These are phyloP conservation scores for Salvia hispanica DNA, from an alignment of 257 asterid species.

Conservation along the genomic window DNA sequence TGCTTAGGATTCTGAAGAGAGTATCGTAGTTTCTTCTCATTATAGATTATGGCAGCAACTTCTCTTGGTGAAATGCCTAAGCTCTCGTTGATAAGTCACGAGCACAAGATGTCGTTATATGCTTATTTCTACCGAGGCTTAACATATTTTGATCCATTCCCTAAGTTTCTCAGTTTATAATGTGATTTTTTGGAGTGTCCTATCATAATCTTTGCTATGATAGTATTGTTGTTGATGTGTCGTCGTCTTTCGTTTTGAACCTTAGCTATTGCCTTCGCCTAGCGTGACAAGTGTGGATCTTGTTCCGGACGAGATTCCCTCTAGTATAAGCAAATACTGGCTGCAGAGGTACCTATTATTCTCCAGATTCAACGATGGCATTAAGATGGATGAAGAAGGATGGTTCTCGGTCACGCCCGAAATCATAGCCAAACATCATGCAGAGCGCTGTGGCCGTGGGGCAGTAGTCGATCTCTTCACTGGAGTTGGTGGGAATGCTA, in stretches of 20 bases:
- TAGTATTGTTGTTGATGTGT: neutral
- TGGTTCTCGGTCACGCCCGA: slow-evolving; percentile 98
- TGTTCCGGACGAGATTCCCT: slow-evolving; percentile 44
- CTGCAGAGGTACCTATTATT: slow-evolving; percentile 73
- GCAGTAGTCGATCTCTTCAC: slow-evolving; percentile 73
- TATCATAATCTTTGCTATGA: neutral
- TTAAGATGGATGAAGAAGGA: slow-evolving; percentile 96
- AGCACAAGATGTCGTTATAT: no score
- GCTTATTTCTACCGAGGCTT: no score
- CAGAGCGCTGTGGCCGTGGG: slow-evolving; percentile 77
- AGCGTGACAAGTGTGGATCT: slow-evolving; percentile 6
- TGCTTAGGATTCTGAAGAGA: slow-evolving; percentile 14
- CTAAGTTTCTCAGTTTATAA: neutral
- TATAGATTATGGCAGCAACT: neutral
- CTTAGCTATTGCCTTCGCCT: neutral
- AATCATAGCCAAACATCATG: slow-evolving; percentile 83
- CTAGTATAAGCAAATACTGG: slow-evolving; percentile 83
- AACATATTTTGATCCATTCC: no score
- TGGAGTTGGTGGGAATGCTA: slow-evolving; percentile 95
- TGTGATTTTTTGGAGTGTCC: neutral
- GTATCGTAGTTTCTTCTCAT: neutral
- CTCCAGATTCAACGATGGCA: slow-evolving; percentile 75
- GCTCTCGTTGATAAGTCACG: neutral
- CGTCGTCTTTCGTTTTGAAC: neutral
- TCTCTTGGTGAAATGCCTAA: slow-evolving; percentile 14